Evolutionary conservation across 106 monocot species (phyloP).

Genomic region (Platanthera guangdongensis): DNA sequence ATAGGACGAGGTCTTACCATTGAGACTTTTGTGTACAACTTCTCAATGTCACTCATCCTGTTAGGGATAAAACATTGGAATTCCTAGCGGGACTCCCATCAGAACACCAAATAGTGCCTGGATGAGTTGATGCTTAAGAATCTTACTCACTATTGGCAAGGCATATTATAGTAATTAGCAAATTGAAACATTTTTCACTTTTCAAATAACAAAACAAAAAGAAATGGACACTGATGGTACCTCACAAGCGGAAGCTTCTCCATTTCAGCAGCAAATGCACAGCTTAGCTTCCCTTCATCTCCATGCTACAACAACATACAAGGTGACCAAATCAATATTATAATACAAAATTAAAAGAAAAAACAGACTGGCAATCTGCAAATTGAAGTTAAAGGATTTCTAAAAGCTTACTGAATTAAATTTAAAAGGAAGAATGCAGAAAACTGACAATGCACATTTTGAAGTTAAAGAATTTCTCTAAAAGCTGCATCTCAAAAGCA

Average conservation of each 20-base stretch:
- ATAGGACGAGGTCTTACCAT: too few species aligned
- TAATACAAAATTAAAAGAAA: neutral
- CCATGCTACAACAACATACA: constrained; percentile 44
- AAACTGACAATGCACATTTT: neutral
- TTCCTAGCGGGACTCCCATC: too few species aligned
- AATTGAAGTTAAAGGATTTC: neutral
- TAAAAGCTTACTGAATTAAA: neutral
- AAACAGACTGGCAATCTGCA: neutral
- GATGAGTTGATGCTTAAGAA: too few species aligned
- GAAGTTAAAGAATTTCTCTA: neutral
- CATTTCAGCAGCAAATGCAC: constrained; percentile 69
- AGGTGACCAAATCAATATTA: neutral
- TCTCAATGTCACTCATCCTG: too few species aligned
- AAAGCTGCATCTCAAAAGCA: neutral
- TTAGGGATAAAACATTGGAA: too few species aligned
- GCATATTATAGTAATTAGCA: neutral
- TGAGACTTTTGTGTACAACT: too few species aligned
- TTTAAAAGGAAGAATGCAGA: neutral
- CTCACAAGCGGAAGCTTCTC: constrained; percentile 63
- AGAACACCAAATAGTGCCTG: too few species aligned
- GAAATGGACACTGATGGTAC: constrained; percentile 18
- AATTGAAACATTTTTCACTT: neutral
- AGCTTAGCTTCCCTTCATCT: constrained; percentile 78
- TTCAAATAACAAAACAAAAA: neutral
- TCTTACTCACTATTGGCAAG: too few species aligned